Evolutionary conservation across 805 yeast species (phyloP).

Genomic region (Yamadazyma ubonensis): DNA sequence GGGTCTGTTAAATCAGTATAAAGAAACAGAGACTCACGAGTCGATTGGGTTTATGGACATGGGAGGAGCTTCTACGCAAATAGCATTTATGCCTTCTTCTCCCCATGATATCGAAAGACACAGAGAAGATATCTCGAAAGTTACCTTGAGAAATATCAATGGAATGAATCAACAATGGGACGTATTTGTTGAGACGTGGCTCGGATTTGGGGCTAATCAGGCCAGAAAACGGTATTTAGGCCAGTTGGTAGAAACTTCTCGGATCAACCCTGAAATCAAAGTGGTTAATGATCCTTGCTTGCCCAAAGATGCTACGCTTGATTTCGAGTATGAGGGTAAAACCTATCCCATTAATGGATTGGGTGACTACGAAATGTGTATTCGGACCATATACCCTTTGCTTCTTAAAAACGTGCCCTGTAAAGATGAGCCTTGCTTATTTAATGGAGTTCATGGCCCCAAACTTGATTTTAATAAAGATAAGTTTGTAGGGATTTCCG

Average conservation of each 20-base stretch:
- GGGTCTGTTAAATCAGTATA: conserved; percentile 57
- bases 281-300: conserved; percentile 72
- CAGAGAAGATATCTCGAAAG: conserved; percentile 36
- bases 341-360: conserved; percentile 61
- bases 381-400: conserved; percentile 70
- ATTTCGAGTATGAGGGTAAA: conserved; percentile 47
- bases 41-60: conserved; percentile 95
- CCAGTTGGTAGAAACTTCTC: conserved; percentile 44
- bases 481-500: conserved; percentile 90
- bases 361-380: conserved; percentile 77
- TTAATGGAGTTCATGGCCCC: conserved; percentile 95
- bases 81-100: conserved; percentile 84
- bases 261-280: conserved; percentile 15
- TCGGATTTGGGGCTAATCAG: conserved; percentile 96
- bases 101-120: conserved; percentile 47
- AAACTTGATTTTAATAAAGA: conserved; percentile 74
- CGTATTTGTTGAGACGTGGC: conserved; percentile 93
- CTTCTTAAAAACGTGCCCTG: conserved; percentile 80
- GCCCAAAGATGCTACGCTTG: conserved; percentile 57
- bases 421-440: conserved; percentile 82
- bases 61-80: conserved; percentile 99
- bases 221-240: conserved; percentile 74
- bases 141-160: conserved; percentile 63
- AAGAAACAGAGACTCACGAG: conserved; percentile 37
- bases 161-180: conserved; percentile 77